Conservation (phyloP, 192 early-diverging fungal species). For the Paraglomus occultum region DNA sequence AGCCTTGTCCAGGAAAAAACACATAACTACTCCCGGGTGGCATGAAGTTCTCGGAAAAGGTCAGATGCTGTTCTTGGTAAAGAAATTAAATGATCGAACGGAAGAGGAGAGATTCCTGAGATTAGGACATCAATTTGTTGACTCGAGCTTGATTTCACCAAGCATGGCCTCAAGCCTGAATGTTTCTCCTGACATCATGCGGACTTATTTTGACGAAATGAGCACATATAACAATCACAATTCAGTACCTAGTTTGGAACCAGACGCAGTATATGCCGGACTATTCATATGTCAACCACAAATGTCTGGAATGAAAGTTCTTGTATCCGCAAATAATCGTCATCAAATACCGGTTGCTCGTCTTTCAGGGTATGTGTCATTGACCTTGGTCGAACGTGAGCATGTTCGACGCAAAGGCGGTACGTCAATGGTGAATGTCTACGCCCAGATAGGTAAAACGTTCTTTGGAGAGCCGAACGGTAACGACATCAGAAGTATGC, state of each 20-base stretch:
- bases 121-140: conserved; percentile 39
- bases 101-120: conserved; percentile 24
- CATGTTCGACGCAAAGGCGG: conserved; percentile 4
- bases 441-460: not conserved
- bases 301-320: not conserved
- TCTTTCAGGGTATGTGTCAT: not conserved
- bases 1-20: not conserved
- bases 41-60: conserved; percentile 27
- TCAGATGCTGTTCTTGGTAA: conserved; percentile 39
- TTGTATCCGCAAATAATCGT: conserved; percentile 8
- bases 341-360: conserved; percentile 23
- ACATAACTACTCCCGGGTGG: not conserved
- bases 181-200: conserved; percentile 34
- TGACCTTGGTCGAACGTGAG: not conserved
- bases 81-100: conserved; percentile 21
- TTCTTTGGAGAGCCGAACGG: not conserved
- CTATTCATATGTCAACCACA: not conserved
- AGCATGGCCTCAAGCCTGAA: conserved; percentile 35
- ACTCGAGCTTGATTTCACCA: conserved; percentile 34
- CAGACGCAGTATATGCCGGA: conserved; percentile 11
- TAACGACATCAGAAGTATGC: not conserved
- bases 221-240: not conserved
- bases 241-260: not conserved
- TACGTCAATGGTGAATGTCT: not conserved
- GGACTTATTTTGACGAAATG: conserved; percentile 35